Evolutionary conservation across 2,329 filamentous ascomycete genomes (phyloP).

Genomic region (Fusarium sp.): DNA sequence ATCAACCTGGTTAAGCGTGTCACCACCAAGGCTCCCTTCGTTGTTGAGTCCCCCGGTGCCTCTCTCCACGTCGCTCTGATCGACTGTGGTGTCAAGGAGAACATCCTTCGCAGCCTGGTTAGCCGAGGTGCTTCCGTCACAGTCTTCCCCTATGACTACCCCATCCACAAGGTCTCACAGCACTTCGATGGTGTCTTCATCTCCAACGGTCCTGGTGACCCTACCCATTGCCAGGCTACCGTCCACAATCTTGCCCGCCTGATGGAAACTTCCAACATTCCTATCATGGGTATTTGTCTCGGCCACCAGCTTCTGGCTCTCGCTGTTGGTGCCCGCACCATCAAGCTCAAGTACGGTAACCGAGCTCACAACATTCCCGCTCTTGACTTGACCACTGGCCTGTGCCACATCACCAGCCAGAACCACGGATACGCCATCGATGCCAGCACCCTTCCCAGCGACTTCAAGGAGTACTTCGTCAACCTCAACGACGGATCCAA

Average conservation of each 20-base stretch:
- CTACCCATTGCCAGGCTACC: slow-evolving; percentile 94
- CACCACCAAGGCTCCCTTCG: slow-evolving; percentile 97
- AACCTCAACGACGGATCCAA: slow-evolving; percentile 98
- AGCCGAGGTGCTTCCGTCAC: slow-evolving; percentile 92
- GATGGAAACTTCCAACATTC: slow-evolving; percentile 90
- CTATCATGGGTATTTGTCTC: slow-evolving; percentile 97
- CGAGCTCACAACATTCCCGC: slow-evolving; percentile 98
- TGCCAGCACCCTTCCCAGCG: slow-evolving; percentile 79
- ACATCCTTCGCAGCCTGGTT: slow-evolving; percentile 95
- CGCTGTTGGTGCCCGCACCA: slow-evolving; percentile 86
- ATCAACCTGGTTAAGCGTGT: slow-evolving; percentile 97
- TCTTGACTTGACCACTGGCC: slow-evolving; percentile 91
- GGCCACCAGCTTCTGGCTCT: slow-evolving; percentile 96
- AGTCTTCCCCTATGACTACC: slow-evolving; percentile 95
- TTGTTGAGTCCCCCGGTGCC: slow-evolving; percentile 86
- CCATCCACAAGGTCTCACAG: slow-evolving; percentile 96
- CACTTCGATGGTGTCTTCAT: slow-evolving; percentile 99
- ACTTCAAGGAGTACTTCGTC: slow-evolving; percentile 98
- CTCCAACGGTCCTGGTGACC: slow-evolving; percentile 97
- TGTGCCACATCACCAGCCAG: slow-evolving; percentile 98
- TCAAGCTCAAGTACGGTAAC: slow-evolving; percentile 99
- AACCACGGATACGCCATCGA: slow-evolving; percentile 99
- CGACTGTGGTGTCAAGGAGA: slow-evolving; percentile 99
- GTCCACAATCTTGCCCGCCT: slow-evolving; percentile 91
- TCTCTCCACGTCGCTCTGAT: slow-evolving; percentile 92